phyloP scores from a whole-genome alignment of 192 early-diverging fungal genomes.

The Lobosporangium transversale region DNA sequence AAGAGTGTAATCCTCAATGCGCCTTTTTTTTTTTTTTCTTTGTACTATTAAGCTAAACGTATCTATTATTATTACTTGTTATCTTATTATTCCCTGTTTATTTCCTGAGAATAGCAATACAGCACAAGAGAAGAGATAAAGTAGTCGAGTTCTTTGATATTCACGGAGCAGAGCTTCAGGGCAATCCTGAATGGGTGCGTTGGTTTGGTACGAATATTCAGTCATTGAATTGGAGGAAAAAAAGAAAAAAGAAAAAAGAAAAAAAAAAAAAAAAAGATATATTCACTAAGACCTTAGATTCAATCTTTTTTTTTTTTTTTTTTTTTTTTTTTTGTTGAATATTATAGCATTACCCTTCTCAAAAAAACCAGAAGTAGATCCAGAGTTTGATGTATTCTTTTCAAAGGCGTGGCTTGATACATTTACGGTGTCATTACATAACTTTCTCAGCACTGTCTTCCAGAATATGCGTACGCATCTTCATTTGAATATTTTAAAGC shows the following conservation, averaged over 20 bases:
- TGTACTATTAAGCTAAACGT: no score
- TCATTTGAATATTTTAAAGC: no score
- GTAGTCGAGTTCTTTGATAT: constrained; percentile 70
- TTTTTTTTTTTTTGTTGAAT: no score
- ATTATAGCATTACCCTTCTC: constrained; percentile 68
- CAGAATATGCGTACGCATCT: constrained; percentile 77
- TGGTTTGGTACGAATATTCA: constrained; percentile 76
- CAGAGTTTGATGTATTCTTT: constrained; percentile 69
- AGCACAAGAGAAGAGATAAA: constrained; percentile 64
- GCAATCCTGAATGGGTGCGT: constrained; percentile 65
- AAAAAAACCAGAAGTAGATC: constrained; percentile 63
- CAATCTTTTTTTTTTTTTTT: no score
- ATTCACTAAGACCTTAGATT: no score
- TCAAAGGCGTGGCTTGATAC: constrained; percentile 71
- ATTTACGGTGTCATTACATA: constrained; percentile 67
- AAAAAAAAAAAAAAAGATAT: no score
- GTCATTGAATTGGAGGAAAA: no score
- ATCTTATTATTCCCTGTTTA: no score
- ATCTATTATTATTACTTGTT: no score
- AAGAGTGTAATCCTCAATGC: no score
- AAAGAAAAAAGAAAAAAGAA: no score
- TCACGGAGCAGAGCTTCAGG: constrained; percentile 66
- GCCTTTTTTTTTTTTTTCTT: no score
- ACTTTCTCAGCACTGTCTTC: constrained; percentile 71
- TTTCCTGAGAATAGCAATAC: constrained; percentile 64